Percentiles rank a stretch among this genome's conserved stretches.
These are phyloP conservation scores for Apiospora saccharicola DNA, from an alignment of 2,329 filamentous ascomycete species.

Conservation along the genomic window DNA sequence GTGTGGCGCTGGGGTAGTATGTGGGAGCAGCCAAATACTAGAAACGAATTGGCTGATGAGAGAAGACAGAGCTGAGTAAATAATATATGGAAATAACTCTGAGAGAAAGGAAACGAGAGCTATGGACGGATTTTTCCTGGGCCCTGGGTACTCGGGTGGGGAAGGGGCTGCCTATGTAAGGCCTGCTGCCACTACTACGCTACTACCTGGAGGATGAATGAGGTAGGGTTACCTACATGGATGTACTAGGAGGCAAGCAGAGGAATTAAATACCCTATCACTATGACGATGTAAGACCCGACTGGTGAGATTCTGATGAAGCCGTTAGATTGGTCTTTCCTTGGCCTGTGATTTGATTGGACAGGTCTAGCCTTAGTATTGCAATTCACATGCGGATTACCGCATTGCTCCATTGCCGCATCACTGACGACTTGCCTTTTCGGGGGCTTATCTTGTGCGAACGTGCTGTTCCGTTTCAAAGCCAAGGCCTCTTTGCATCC, in stretches of 20 bases:
- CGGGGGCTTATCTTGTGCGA: neutral
- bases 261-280: neutral
- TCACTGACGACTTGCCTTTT: neutral
- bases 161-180: neutral
- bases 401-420: neutral
- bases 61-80: neutral
- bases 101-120: constrained; percentile 2
- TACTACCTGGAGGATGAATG: no score
- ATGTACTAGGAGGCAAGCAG: neutral
- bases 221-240: no score
- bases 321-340: neutral
- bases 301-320: neutral
- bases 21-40: neutral
- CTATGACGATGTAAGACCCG: constrained; percentile 10
- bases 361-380: neutral
- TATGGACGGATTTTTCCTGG: neutral
- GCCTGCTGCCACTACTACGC: no score
- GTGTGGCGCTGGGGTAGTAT: neutral
- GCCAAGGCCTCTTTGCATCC: neutral
- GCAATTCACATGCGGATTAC: neutral
- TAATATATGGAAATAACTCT: neutral
- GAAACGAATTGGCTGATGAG: neutral
- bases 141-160: neutral
- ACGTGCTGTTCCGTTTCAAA: neutral
- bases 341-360: constrained; percentile 1